These are phyloP conservation scores for Ceratocystis lukuohia DNA, from an alignment of 2,329 filamentous ascomycete species.

Conservation along the genomic window DNA sequence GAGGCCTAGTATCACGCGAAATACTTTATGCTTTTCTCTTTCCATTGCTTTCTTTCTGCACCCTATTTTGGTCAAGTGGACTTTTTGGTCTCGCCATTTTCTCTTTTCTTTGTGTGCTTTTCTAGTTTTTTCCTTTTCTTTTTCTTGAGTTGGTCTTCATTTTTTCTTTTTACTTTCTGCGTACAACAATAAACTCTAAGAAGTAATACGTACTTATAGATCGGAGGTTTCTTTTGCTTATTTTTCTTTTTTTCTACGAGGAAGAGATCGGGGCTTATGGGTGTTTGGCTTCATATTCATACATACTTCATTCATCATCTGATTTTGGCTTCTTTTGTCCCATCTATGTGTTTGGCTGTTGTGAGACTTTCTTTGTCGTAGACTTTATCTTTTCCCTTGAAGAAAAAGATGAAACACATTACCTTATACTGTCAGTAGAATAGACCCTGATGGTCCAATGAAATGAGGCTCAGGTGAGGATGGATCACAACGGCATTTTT, in stretches of 20 bases:
- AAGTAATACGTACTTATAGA: not conserved
- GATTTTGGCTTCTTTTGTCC: too few species aligned
- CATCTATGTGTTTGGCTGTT: too few species aligned
- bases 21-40: not conserved
- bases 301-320: too few species aligned
- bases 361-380: too few species aligned
- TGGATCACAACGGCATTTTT: not conserved
- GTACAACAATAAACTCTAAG: not conserved
- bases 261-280: not conserved
- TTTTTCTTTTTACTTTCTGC: not conserved
- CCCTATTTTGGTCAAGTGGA: not conserved
- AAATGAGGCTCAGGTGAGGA: not conserved
- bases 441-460: not conserved
- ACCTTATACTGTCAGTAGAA: too few species aligned
- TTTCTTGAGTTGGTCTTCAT: not conserved
- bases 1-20: not conserved
- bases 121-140: not conserved
- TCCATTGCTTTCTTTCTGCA: not conserved
- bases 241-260: not conserved
- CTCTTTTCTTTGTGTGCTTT: not conserved
- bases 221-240: not conserved
- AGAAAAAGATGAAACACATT: too few species aligned
- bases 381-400: too few species aligned
- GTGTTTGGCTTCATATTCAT: too few species aligned
- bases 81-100: not conserved